These are phyloP conservation scores for Sungouiella blattae DNA, from an alignment of 805 yeast species.

Conservation along the genomic window DNA sequence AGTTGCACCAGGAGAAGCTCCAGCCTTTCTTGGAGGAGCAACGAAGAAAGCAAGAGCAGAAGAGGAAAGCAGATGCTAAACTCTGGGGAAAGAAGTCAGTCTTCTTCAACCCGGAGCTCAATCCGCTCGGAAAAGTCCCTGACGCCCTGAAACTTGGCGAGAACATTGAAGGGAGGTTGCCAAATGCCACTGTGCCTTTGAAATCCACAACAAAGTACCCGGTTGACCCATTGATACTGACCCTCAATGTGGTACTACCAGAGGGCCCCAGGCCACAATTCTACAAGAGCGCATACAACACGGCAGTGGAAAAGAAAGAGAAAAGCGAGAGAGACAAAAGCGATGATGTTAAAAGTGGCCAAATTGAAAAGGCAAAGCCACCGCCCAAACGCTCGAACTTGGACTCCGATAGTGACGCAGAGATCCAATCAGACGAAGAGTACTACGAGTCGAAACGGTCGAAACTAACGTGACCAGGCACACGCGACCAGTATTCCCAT, in stretches of 20 bases:
- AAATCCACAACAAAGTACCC: conserved; percentile 12
- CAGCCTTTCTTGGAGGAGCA: conserved; percentile 19
- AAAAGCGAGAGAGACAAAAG: too few relatives aligned
- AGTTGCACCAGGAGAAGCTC: conserved; percentile 31
- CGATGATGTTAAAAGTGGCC: too few relatives aligned
- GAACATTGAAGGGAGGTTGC: conserved; percentile 12
- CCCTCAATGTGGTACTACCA: conserved; percentile 36
- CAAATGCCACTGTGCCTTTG: conserved; percentile 32
- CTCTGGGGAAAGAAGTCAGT: conserved; percentile 48
- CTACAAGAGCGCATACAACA: conserved; percentile 41
- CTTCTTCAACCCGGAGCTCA: conserved; percentile 65
- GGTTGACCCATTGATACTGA: conserved; percentile 27
- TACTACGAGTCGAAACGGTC: too few relatives aligned
- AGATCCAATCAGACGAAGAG: conserved; percentile 6
- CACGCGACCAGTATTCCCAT: too few relatives aligned
- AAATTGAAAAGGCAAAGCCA: too few relatives aligned
- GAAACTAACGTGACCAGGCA: too few relatives aligned
- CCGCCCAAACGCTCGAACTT: conserved; percentile 1
- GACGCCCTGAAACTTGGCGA: conserved; percentile 11
- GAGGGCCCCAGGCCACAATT: conserved; percentile 42
- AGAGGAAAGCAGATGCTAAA: conserved; percentile 17
- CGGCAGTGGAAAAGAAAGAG: conserved; percentile 4
- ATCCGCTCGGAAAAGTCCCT: conserved; percentile 58
- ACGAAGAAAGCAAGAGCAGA: conserved; percentile 16
- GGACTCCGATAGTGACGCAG: conserved; percentile 11